Evolutionary conservation across 176 grass and related monocot genomes (phyloP).

Genomic region (Hsuehochloa calcarea): DNA sequence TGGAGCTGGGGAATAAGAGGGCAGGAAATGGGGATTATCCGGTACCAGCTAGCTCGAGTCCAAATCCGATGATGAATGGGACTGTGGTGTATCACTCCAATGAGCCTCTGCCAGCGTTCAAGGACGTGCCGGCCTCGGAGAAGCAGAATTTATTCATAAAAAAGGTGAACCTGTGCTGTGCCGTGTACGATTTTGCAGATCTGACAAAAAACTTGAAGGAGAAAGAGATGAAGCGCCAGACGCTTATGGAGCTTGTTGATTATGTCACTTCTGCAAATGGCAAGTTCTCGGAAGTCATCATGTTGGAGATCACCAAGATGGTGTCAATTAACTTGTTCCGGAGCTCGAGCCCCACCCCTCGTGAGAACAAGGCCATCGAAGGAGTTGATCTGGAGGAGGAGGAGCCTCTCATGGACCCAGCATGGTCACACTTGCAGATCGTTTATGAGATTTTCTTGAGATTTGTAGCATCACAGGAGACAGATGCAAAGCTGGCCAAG

Average conservation of each 20-base stretch:
- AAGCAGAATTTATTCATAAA: conserved; percentile 81
- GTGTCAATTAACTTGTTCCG: conserved; percentile 83
- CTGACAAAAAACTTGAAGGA: conserved; percentile 78
- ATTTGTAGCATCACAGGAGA: conserved; percentile 84
- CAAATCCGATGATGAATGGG: conserved; percentile 46
- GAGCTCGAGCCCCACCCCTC: conserved; percentile 57
- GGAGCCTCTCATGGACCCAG: conserved; percentile 92
- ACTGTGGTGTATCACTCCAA: conserved; percentile 43
- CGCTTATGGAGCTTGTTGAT: conserved; percentile 84
- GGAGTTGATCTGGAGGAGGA: conserved; percentile 91
- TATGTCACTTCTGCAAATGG: conserved; percentile 67
- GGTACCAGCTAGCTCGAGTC: conserved; percentile 34
- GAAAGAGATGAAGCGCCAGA: conserved; percentile 84
- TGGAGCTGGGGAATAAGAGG: conserved; percentile 57
- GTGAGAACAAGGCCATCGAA: conserved; percentile 78
- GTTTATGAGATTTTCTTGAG: conserved; percentile 88
- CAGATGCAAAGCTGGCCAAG: conserved; percentile 93
- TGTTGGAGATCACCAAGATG: conserved; percentile 81
- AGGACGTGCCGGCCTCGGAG: conserved; percentile 71
- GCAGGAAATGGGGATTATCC: conserved; percentile 48
- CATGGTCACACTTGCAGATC: conserved; percentile 87
- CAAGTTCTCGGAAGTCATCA: conserved; percentile 70
- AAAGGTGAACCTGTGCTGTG: conserved; percentile 79
- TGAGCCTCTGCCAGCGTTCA: conserved; percentile 80
- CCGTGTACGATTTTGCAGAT: conserved; percentile 68